Evolutionary conservation across 257 asterid species (phyloP).

Genomic region (Solanum lycopersicoides): DNA sequence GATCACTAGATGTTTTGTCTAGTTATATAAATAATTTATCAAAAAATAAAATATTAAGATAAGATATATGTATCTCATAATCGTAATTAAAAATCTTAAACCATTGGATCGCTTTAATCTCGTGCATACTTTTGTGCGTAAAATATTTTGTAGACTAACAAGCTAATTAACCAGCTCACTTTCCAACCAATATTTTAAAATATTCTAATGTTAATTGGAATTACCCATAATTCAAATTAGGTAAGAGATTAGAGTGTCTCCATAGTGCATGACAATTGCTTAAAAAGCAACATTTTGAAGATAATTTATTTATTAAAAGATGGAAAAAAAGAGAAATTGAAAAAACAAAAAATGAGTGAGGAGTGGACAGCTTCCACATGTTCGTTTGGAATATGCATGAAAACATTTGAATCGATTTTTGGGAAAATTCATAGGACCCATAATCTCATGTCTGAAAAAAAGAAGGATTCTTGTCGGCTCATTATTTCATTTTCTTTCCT

Average conservation of each 20-base stretch:
- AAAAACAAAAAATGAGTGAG: neutral
- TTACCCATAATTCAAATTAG: neutral
- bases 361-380: neutral
- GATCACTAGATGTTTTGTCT: too few relatives aligned
- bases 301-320: neutral
- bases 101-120: neutral
- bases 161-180: neutral
- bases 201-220: neutral
- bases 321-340: neutral
- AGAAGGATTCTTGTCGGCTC: slow-evolving; percentile 23
- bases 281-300: neutral
- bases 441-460: slow-evolving; percentile 16
- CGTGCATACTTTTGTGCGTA: neutral
- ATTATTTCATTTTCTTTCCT: neutral
- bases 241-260: neutral
- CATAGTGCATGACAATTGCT: neutral
- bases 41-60: neutral
- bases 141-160: neutral
- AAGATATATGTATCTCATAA: neutral
- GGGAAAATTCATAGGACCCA: slow-evolving; percentile 31
- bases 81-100: neutral
- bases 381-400: neutral
- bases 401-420: slow-evolving; percentile 11
- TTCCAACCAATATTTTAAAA: neutral
- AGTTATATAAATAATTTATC: neutral